Evolutionary conservation across 2,329 filamentous ascomycete species (phyloP), one percentile per base, ranked within the genome.

Genomic region (Diaporthe velutina): DNA sequence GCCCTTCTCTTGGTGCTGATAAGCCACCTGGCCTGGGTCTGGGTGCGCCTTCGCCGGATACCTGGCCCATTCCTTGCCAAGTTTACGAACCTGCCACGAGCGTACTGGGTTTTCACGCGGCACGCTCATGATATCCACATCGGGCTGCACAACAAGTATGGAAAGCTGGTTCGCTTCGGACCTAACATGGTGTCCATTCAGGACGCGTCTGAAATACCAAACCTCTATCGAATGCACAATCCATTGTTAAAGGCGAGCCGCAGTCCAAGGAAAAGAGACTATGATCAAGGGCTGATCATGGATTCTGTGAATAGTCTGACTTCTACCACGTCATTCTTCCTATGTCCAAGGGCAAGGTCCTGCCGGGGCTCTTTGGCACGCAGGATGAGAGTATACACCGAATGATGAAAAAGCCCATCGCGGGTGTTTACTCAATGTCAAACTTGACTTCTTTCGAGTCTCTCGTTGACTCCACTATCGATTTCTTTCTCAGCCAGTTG

Each of bases 101-200:
- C 54, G n/a, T 57, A 38, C 30, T 57, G 54, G 54, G 54, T 57
- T 9, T 35, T 17, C 30, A 35, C 30, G 22, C 22, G 54, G 12
- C 54, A 38, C 7, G 54, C 54, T n/a, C 54, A 57, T 12, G 15
- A 35, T 15, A 35, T 17, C 7, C 54, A 86, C 71, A 82, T 85
- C 28, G 75, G 74, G 0, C 79, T 87, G 1, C 86, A 87, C 73
- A 75, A 79, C 22, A 79, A 81, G 73, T 84, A 86, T 74, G 86
- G 85, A 0, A 79, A 83, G 0, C 76, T 86, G 9, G 84, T 86
- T 0, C 83, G 85, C 1, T 78, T 86, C 57, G 82, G 82, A 0
- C 86, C 85, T 0, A 79, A 83, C 48, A 81, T 84, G 66, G 86
- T 85, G 71, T 85, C 83, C 28, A 80, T 87, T 70, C 81, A 81